Percentiles rank a stretch among this genome's conserved stretches.
These are phyloP conservation scores for Asterochloris sp. DNA, from an alignment of 139 green algal genomes.

Conservation along the genomic window DNA sequence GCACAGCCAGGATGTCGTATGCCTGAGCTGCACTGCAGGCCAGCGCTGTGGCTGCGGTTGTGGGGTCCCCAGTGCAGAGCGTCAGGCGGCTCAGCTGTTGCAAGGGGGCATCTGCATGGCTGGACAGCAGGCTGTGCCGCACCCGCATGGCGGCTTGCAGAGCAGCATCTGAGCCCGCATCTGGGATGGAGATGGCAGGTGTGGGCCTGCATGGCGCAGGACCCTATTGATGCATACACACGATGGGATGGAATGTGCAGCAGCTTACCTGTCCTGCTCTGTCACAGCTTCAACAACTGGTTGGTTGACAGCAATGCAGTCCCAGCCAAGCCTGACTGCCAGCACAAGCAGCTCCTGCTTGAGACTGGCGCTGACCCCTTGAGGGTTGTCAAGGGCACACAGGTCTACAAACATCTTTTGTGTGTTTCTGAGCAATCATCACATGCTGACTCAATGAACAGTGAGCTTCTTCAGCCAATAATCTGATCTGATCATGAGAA, in stretches of 20 bases:
- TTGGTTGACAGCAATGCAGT: conserved; percentile 27
- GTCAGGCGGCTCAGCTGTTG: conserved; percentile 48
- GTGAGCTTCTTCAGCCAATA: no score
- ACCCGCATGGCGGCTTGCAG: conserved; percentile 24
- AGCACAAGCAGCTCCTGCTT: conserved; percentile 32
- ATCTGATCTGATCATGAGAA: no score
- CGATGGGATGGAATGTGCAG: background rate
- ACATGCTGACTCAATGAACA: no score
- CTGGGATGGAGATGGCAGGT: background rate
- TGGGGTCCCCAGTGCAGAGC: conserved; percentile 31
- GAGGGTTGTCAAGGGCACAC: no score
- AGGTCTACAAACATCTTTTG: no score
- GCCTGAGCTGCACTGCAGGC: conserved; percentile 12
- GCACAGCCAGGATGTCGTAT: conserved; percentile 63
- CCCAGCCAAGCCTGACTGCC: conserved; percentile 34
- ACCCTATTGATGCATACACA: conserved; percentile 29
- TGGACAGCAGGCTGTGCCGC: conserved; percentile 5
- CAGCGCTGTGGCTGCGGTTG: conserved; percentile 22
- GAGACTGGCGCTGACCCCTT: no score
- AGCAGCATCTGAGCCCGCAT: background rate
- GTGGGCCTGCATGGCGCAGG: conserved; percentile 17
- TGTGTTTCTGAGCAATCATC: no score
- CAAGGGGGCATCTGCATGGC: background rate
- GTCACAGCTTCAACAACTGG: conserved; percentile 25
- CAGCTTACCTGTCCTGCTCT: conserved; percentile 35